Evolutionary conservation across 768 basidiomycete species (phyloP), one percentile per base, ranked within the genome.

Genomic region (Panaeolus cyanescens): DNA sequence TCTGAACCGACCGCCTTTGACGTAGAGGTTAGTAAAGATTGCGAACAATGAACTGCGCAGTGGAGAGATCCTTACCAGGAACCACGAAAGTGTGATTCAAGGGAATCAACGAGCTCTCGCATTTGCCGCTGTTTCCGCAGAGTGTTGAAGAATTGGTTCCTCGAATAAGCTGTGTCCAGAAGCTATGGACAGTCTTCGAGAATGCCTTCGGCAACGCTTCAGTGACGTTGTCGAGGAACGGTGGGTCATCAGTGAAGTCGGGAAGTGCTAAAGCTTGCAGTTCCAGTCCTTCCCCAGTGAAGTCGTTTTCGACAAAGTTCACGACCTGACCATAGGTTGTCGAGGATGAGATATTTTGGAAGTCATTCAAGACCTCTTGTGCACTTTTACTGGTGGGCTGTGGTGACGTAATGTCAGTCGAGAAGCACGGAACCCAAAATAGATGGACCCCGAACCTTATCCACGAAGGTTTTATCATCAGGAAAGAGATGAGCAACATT

Each of bases 1-100:
- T 65, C 91, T 80, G 75, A 95, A 97, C 5, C 95, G 85, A 42
- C 83, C 83, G 64, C 83, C 82, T 83, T 39, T n/a, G 45, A 28
- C 20, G 58, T 32, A 32, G 32, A 39, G n/a, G n/a, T n/a, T 22
- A 30, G n/a, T 37, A 25, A 28, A 22, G 32, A 42, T 32, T 39
- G 45, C 17, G 3, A 12, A 36, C 15, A 55, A 22, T 3, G 36
- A 33, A 5, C 3, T 17, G 37, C 33, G 12, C 5, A 2, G 54
- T 20, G 34, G 4, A 34, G 19, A 54, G 37, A 25, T 9, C 70
- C 77, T 83, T 83, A 69, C 95, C 95, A 5, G 96, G 95, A 34
- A 97, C 83, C 22, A 96, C 91, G 67, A 97, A 93, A 0, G 92
- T 94, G 68, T 96, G 85, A 68, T 97, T 97, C 54, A 97, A 78